Base-by-base conservation (phyloP, 2,329 filamentous ascomycete species). In the Colletotrichum ledebouriae region DNA sequence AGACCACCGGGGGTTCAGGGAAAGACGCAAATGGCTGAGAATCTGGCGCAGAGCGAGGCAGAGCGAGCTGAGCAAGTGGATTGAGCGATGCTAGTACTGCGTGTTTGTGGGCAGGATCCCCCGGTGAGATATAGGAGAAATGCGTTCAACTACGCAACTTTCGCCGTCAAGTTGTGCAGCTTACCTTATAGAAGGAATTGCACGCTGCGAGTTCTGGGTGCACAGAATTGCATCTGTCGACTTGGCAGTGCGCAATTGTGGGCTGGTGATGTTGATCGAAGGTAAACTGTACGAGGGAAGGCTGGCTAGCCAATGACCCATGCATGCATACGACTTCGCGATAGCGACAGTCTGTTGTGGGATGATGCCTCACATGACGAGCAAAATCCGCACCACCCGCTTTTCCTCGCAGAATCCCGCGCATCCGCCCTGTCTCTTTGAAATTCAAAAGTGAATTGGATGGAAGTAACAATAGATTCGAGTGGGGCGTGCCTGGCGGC, bases 341-440 rank as follows among this genome's bases (percentile, higher is more conserved):
- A 59, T 59, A 65, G 61, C 65, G 47, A 68, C 53, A 49, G 34
- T 39, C 49, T 65, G 33, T 55, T 65, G 34, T 53, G 62, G 55
- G 49, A 68, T 63, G 64, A 67, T 65, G 65, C 65, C 65, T 68
- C 65, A 68, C 65, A 65, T 68, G 65, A 65, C 49, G 61, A 59
- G 55, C 61, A 65, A 68, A 68, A 65, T 25, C 61, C 65, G 65
- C 65, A 68, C 22, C 61, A 33, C 61, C 61, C 65, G 61, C 65
- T 68, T 68, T 65, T 68, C 41, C 37, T 59, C 25, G 47, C 56
- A 39, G 52, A 56, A 64, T 65, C 41, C 55, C 55, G 29, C 52
- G 52, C 4, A 58, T 50, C 64, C 64, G 15, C 42, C 20, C 29
- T n/a, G n/a, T 33, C 22, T 25, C 22, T 4, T 25, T 5, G 22